phyloP scores from a whole-genome alignment of 2,329 filamentous ascomycete species.

The Calonectria henricotiae region DNA sequence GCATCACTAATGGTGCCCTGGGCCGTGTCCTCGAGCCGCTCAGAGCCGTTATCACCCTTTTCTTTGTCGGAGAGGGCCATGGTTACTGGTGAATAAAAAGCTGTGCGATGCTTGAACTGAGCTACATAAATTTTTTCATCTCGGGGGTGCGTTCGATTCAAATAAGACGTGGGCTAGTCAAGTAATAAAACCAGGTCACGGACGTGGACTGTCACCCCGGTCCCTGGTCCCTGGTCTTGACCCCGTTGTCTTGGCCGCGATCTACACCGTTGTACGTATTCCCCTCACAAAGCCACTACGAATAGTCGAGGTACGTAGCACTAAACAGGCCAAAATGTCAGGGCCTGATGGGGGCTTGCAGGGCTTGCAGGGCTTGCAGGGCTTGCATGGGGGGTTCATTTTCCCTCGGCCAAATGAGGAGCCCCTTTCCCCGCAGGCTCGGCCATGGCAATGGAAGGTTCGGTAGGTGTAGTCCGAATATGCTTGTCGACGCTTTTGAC shows the following conservation, averaged over 20 bases:
- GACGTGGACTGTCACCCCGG: conserved; percentile 44
- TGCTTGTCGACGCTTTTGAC: conserved; percentile 21
- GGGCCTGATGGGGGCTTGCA: conserved; percentile 25
- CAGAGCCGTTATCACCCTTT: conserved; percentile 46
- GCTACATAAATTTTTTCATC: conserved; percentile 34
- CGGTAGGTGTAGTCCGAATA: conserved; percentile 17
- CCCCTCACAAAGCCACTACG: conserved; percentile 45
- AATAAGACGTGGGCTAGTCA: conserved; percentile 42
- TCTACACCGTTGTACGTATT: conserved; percentile 26
- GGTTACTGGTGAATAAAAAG: conserved; percentile 19
- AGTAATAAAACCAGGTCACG: conserved; percentile 43
- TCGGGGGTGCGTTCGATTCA: conserved; percentile 34
- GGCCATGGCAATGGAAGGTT: conserved; percentile 1
- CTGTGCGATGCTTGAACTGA: conserved; percentile 21
- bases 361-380: conserved; percentile 28
- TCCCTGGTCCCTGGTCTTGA: conserved; percentile 26
- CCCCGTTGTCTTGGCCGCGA: conserved; percentile 23
- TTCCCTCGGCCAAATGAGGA: conserved; percentile 33
- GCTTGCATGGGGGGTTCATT: conserved; percentile 10
- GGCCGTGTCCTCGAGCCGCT: conserved; percentile 42
- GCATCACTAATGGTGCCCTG: conserved; percentile 44
- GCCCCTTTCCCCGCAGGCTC: conserved; percentile 30
- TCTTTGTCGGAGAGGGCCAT: conserved; percentile 49
- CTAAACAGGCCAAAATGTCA: conserved; percentile 20
- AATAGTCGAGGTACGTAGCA: conserved; percentile 1